These are phyloP conservation scores for Ophiostoma australiae DNA, from an alignment of 2,329 filamentous ascomycete species.

Conservation along the genomic window DNA sequence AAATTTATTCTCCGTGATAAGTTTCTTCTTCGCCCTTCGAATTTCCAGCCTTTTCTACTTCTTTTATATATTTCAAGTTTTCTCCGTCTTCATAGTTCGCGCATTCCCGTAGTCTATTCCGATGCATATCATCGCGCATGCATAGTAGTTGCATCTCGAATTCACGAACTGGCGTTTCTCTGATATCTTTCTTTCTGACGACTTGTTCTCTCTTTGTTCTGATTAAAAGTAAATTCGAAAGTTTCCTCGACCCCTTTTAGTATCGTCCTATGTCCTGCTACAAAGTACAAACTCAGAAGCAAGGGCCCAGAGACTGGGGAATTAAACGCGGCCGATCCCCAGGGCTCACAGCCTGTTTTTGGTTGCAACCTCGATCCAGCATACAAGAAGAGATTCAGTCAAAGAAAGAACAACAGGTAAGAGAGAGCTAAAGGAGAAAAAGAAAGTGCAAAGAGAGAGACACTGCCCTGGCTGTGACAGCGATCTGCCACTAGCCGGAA, in stretches of 20 bases:
- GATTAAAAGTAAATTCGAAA: not conserved
- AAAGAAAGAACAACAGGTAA: not conserved
- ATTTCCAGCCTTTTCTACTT: not conserved
- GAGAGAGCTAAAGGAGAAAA: not conserved
- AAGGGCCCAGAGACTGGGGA: slow-evolving; percentile 7
- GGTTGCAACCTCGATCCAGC: not conserved
- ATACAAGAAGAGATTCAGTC: not conserved
- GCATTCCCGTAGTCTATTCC: not conserved
- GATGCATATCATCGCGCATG: not conserved
- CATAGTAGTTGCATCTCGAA: not conserved
- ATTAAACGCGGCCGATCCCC: slow-evolving; percentile 9
- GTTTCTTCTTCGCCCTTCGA: not conserved
- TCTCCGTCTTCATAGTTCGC: not conserved
- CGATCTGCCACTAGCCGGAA: not conserved
- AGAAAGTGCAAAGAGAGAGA: not conserved
- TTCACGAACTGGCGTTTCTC: not conserved
- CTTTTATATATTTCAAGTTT: not conserved
- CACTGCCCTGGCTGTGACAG: not conserved
- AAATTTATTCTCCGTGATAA: not conserved
- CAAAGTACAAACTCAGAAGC: not conserved
- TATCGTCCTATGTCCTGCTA: not conserved
- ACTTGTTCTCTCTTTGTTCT: slow-evolving; percentile 3
- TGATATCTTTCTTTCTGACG: not conserved
- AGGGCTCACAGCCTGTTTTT: slow-evolving; percentile 7
- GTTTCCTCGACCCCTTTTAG: not conserved